Conservation (phyloP, 345 rosid genomes). For the Dimocarpus longan region DNA sequence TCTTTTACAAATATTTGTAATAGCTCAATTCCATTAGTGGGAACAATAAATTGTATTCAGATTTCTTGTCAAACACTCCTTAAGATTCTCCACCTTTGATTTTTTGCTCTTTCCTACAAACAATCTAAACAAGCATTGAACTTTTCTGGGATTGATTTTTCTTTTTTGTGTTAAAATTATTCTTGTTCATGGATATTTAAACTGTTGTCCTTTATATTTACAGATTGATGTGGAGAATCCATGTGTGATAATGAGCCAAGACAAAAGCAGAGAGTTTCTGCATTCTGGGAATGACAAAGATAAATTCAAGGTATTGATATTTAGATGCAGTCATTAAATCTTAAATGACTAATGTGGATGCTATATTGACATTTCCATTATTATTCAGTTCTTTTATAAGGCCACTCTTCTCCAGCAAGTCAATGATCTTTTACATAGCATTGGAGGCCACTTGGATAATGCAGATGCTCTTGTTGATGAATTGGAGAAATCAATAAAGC, state of each 20-base stretch:
- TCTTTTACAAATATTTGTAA: not conserved
- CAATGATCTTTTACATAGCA: constrained; percentile 76
- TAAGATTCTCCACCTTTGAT: not conserved
- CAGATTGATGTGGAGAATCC: constrained; percentile 99
- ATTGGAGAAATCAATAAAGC: constrained; percentile 70
- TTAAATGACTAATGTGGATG: constrained; percentile 17
- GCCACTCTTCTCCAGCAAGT: constrained; percentile 98
- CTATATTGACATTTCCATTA: constrained; percentile 32
- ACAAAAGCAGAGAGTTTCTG: constrained; percentile 95
- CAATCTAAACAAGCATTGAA: not conserved
- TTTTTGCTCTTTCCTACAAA: not conserved
- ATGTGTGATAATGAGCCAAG: constrained; percentile 97
- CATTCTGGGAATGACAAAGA: constrained; percentile 98
- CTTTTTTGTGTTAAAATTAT: not conserved
- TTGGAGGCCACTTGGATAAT: constrained; percentile 52
- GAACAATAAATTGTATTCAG: not conserved
- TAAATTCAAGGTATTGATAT: constrained; percentile 72
- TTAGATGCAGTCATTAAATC: constrained; percentile 6
- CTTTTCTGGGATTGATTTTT: not conserved
- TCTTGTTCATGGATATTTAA: not conserved
- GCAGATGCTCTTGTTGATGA: constrained; percentile 68
- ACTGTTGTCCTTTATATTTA: constrained; percentile 15
- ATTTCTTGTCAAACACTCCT: not conserved
- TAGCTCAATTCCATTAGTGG: not conserved
- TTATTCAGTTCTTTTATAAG: constrained; percentile 84